phyloP scores from a whole-genome alignment of 2,329 filamentous ascomycete species.

The Colletotrichum sp. region DNA sequence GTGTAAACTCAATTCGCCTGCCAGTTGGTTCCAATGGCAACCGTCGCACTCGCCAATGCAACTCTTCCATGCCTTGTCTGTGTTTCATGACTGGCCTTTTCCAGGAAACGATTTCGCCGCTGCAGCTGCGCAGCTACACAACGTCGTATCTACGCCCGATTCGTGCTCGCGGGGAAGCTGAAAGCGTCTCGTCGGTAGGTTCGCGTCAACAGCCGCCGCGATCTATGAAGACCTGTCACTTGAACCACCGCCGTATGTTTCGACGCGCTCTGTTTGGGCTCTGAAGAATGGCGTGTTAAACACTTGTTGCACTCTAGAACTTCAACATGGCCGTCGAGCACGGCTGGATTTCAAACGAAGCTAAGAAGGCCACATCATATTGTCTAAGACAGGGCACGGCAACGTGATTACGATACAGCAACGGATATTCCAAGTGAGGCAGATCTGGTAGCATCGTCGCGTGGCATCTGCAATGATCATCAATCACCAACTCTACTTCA shows the following conservation, averaged over 20 bases:
- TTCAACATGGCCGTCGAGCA: neutral
- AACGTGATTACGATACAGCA: neutral
- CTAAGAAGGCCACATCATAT: neutral
- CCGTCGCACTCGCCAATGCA: neutral
- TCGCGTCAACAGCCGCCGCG: neutral
- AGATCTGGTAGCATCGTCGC: neutral
- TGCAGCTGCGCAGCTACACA: neutral
- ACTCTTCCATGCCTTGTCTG: neutral
- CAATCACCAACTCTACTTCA: neutral
- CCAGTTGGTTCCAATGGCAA: neutral
- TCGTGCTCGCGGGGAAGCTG: neutral
- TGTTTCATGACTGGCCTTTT: conserved; percentile 2
- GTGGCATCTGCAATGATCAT: neutral
- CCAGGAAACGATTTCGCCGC: neutral
- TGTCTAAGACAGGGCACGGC: neutral
- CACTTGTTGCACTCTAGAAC: neutral
- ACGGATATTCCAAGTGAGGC: neutral
- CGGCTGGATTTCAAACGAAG: neutral
- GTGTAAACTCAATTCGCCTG: neutral
- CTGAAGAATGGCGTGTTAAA: neutral
- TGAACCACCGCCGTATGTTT: neutral
- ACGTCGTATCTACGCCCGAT: neutral
- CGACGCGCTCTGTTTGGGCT: neutral
- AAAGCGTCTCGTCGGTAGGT: neutral
- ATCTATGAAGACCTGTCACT: neutral